Conservation (phyloP, 306 rosid species). For the Styphnolobium japonicum region DNA sequence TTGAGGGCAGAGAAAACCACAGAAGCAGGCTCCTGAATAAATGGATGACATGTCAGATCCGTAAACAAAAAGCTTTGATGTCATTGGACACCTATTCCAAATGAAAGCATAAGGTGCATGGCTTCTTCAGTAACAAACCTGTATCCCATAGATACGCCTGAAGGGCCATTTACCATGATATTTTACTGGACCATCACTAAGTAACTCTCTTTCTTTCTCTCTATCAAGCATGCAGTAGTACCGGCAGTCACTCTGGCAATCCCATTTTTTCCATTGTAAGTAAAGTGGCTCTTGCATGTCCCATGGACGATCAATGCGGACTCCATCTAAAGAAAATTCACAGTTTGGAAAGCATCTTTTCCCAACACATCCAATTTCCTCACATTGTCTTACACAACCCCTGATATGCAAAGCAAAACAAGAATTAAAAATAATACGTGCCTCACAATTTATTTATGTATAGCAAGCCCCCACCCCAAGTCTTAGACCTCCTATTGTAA, state of each 20-base stretch:
- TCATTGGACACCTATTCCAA: conserved; percentile 9
- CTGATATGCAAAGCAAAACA: conserved; percentile 32
- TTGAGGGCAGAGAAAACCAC: conserved; percentile 70
- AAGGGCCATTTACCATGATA: conserved; percentile 90
- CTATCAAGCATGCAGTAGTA: conserved; percentile 69
- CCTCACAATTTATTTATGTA: not conserved
- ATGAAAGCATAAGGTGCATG: not conserved
- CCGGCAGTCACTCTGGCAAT: conserved; percentile 63
- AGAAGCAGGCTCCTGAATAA: conserved; percentile 71
- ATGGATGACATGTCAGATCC: conserved; percentile 20
- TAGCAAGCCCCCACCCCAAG: too few relatives aligned
- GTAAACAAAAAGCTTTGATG: not conserved
- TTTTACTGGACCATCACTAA: conserved; percentile 49
- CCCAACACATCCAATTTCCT: conserved; percentile 58
- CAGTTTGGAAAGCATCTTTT: conserved; percentile 63
- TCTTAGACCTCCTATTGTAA: not conserved
- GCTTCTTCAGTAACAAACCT: conserved; percentile 49
- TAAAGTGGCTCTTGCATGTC: conserved; percentile 57
- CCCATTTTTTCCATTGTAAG: conserved; percentile 62
- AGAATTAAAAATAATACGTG: not conserved
- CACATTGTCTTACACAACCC: conserved; percentile 61
- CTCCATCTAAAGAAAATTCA: conserved; percentile 45
- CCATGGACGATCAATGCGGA: conserved; percentile 39
- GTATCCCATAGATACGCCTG: conserved; percentile 61
- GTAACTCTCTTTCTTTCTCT: conserved; percentile 59